Percentiles rank a stretch among this genome's conserved stretches.
Conservation (phyloP, 805 yeast species). For the Pichia gijzeniarum region DNA sequence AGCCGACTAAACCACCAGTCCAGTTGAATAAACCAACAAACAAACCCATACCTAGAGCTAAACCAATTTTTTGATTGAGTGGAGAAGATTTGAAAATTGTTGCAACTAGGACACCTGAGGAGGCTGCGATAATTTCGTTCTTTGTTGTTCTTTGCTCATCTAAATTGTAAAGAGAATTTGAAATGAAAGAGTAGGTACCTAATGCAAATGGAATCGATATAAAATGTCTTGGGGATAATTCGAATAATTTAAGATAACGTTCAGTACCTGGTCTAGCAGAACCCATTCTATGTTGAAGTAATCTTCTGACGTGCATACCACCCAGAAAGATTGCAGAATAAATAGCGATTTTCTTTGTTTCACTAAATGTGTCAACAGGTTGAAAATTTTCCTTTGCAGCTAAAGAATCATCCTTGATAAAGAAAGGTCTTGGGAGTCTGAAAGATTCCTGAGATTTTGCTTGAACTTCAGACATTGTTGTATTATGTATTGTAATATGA, state of each 20-base stretch:
- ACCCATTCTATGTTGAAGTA: slow-evolving; percentile 32
- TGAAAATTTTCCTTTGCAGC: slow-evolving; percentile 13
- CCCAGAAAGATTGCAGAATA: slow-evolving; percentile 30
- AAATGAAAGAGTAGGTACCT: slow-evolving; percentile 29
- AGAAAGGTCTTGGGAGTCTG: slow-evolving; percentile 27
- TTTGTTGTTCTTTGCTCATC: slow-evolving; percentile 25
- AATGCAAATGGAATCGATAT: slow-evolving; percentile 30
- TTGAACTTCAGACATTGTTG: neutral
- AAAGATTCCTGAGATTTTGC: slow-evolving; percentile 9
- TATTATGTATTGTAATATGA: neutral
- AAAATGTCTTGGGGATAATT: slow-evolving; percentile 27
- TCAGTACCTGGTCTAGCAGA: slow-evolving; percentile 34
- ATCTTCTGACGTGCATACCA: slow-evolving; percentile 33
- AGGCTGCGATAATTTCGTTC: slow-evolving; percentile 27
- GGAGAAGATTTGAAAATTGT: slow-evolving; percentile 24
- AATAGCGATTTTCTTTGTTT: slow-evolving; percentile 24
- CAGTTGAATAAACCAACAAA: slow-evolving; percentile 43
- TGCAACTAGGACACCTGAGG: slow-evolving; percentile 20
- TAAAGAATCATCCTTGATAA: slow-evolving; percentile 18
- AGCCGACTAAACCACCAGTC: slow-evolving; percentile 47
- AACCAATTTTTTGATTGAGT: slow-evolving; percentile 38
- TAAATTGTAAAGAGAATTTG: slow-evolving; percentile 28
- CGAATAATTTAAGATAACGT: slow-evolving; percentile 28
- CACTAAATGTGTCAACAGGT: slow-evolving; percentile 29
- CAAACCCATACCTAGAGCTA: slow-evolving; percentile 38